Evolutionary conservation across 129 eudicot genomes (phyloP).

Genomic region (Helianthus tuberosus): DNA sequence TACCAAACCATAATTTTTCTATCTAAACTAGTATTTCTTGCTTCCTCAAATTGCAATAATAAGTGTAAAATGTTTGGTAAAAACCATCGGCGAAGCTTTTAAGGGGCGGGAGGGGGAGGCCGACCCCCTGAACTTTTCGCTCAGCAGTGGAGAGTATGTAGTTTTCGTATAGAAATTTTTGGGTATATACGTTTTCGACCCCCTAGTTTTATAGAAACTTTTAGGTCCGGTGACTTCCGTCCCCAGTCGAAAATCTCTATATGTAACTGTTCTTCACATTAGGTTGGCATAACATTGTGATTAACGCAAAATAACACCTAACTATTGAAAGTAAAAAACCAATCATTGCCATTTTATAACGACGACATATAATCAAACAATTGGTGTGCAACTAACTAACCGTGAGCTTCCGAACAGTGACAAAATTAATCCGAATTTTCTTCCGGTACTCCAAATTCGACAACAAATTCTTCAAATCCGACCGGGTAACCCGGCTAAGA

Average conservation of each 20-base stretch:
- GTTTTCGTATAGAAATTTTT: too few relatives aligned
- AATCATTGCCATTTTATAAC: not conserved
- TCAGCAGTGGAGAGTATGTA: too few relatives aligned
- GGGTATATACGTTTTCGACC: too few relatives aligned
- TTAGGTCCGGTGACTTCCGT: too few relatives aligned
- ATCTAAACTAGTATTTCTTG: conserved; percentile 2
- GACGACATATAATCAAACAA: conserved; percentile 1
- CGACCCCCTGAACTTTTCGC: too few relatives aligned
- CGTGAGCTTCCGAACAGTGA: conserved; percentile 95
- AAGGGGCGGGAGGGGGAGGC: too few relatives aligned
- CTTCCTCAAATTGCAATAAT: not conserved
- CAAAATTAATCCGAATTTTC: conserved; percentile 70
- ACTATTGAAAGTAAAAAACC: not conserved
- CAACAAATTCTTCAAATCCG: conserved; percentile 83
- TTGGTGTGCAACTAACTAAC: conserved; percentile 48
- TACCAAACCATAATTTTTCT: not conserved
- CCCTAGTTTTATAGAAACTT: too few relatives aligned
- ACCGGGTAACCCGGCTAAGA: conserved; percentile 80
- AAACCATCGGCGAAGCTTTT: too few relatives aligned
- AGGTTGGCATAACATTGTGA: not conserved
- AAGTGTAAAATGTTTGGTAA: not conserved
- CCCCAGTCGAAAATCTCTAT: too few relatives aligned
- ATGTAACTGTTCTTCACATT: not conserved
- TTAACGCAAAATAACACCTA: not conserved
- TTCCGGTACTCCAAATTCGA: conserved; percentile 92